Percentiles rank a stretch among this genome's conserved stretches.
phyloP scores from a whole-genome alignment of 768 basidiomycete genomes.

The Lactarius tabidus region DNA sequence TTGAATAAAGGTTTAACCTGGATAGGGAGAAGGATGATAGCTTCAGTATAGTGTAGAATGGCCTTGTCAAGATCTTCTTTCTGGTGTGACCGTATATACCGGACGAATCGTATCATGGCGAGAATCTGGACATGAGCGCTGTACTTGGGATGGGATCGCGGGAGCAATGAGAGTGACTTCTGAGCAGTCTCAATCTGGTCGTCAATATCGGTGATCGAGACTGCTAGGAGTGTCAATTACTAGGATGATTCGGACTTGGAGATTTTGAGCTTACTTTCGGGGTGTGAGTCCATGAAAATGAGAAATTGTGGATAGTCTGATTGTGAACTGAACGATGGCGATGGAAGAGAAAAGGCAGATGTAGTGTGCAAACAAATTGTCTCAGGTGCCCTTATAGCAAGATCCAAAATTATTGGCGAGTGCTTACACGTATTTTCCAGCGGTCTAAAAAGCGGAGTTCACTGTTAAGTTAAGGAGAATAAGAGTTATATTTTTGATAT shows the following conservation, averaged over 20 bases:
- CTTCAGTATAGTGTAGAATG: background rate
- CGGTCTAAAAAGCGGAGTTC: too few species aligned
- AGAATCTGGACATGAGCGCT: background rate
- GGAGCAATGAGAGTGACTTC: background rate
- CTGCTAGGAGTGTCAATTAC: background rate
- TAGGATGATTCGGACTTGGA: background rate
- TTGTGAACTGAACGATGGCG: too few species aligned
- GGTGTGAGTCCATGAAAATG: background rate
- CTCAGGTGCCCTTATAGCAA: too few species aligned
- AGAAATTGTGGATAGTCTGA: too few species aligned
- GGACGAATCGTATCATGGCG: accelerated
- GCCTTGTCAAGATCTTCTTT: background rate
- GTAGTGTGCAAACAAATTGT: too few species aligned
- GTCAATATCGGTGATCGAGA: background rate
- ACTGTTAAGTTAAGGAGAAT: too few species aligned
- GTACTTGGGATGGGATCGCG: background rate
- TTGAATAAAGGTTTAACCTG: too few species aligned
- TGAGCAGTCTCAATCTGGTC: accelerated
- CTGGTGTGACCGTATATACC: background rate
- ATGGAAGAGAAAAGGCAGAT: too few species aligned
- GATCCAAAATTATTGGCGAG: too few species aligned
- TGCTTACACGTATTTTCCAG: too few species aligned
- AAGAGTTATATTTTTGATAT: too few species aligned
- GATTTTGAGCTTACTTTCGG: background rate
- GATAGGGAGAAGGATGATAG: background rate